Base-by-base conservation (phyloP, 495 filamentous ascomycete species). In the Penicillium subrubescens region DNA sequence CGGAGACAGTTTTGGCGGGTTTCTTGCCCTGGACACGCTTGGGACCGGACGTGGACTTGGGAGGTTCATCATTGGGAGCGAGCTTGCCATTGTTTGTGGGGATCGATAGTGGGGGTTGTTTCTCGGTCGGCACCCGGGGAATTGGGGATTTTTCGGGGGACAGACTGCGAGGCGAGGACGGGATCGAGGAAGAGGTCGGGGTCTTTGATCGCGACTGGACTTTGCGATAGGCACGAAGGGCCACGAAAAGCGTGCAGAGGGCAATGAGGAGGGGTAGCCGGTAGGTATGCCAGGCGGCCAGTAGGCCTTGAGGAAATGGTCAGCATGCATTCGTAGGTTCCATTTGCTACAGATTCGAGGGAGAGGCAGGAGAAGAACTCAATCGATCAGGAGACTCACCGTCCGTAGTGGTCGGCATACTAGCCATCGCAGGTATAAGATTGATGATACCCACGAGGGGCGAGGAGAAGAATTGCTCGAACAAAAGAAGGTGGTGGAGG, bases 1-100 rank as follows among this genome's bases (percentile, higher is more conserved):
- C 61, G 15, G 69, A 67, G 21, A 69, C 66, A 17, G 64, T 70
- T 61, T 77, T 77, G 11, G 58, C 55, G 17, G 74, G 76, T 54
- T 75, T 77, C 46, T 74, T 81, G 19, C 79, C 77, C 29, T 77
- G 67, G 2, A 81, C 77, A 57, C 74, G 71, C 68, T 81, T 81
- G 4, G 79, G 79, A 15, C 79, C 79, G 0, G 72, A 50, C 23
- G 66, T 19, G 10, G 66, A 23, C 43, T 73, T 75, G 7, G 61
- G 23, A 2, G 63, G 19, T 23, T 59, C 11, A 15, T 60, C 60
- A 54, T 48, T 64, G 34, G 39, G 57, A 29, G 58, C 60, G 7
- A 62, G 43, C 14, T 70, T 67, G 15, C 12, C 2, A 15, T 44
- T 67, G 12, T 62, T 43, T 23, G 68, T 52, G 14, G 48, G 59